A percentile compares a stretch with the other conserved stretches of the same genome.
Conservation (phyloP, 2,329 filamentous ascomycete species). For the Fusarium sp. region DNA sequence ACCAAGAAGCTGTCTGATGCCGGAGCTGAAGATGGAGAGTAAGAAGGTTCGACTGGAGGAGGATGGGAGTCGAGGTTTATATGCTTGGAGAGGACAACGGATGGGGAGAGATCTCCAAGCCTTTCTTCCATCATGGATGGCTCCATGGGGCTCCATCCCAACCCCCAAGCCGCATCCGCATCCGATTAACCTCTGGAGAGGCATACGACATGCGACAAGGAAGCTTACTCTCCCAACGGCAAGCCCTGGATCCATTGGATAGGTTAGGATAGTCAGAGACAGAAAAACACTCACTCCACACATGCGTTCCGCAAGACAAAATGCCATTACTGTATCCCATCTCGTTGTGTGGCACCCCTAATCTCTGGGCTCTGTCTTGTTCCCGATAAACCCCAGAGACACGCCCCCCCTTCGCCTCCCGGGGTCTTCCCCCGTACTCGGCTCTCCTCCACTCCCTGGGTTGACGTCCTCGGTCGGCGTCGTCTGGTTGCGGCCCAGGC, state of each 20-base stretch:
- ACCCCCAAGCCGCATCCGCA: conserved; percentile 20
- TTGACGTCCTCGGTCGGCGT: background rate
- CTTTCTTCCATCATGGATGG: conserved; percentile 26
- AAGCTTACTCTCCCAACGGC: conserved; percentile 10
- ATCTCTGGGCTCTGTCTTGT: conserved; percentile 32
- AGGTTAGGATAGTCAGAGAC: conserved; percentile 11
- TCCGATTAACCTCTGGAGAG: conserved; percentile 12
- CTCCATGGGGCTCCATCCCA: conserved; percentile 6
- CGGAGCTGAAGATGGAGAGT: background rate
- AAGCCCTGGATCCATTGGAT: conserved; percentile 4
- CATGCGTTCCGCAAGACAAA: conserved; percentile 20
- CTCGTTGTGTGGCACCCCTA: conserved; percentile 40
- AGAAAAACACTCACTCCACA: conserved; percentile 35
- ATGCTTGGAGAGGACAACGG: conserved; percentile 22
- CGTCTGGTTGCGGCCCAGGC: conserved; percentile 12
- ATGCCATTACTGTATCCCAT: conserved; percentile 35
- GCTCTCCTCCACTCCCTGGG: background rate
- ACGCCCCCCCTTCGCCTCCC: conserved; percentile 19
- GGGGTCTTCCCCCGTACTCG: conserved; percentile 7
- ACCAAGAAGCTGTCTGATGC: conserved; percentile 13
- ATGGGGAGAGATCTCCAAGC: conserved; percentile 19
- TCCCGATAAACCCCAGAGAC: conserved; percentile 40
- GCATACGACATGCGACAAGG: conserved; percentile 21
- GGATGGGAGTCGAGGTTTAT: conserved; percentile 38
- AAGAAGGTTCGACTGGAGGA: background rate